Evolutionary conservation across 768 basidiomycete genomes (phyloP).

Genomic region (Trametes maxima): DNA sequence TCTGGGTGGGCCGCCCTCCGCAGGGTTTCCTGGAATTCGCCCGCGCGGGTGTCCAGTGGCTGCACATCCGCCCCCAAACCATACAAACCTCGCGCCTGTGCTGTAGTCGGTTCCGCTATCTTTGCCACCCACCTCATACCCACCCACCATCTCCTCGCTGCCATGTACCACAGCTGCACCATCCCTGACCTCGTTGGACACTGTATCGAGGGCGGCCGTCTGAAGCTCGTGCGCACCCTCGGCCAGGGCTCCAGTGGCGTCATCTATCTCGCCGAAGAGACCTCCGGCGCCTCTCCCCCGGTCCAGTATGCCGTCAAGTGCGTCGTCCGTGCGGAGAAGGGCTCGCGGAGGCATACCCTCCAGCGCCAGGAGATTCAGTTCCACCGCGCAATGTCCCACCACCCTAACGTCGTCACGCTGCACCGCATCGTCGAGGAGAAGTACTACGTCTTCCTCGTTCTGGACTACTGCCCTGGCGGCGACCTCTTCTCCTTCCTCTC

Average conservation of each 20-base stretch:
- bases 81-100: conserved; percentile 2
- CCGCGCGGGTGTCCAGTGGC: neutral
- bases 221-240: conserved; percentile 24
- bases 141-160: neutral
- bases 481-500: conserved; percentile 52
- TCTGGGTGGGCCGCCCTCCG: conserved; percentile 7
- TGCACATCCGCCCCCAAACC: neutral
- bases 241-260: conserved; percentile 32
- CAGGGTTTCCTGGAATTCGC: neutral
- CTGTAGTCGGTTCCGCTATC: neutral
- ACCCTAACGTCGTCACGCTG: conserved; percentile 70
- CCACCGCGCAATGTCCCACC: conserved; percentile 54
- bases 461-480: conserved; percentile 47
- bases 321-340: conserved; percentile 23
- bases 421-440: conserved; percentile 65
- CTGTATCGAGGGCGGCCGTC: conserved; percentile 28
- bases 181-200: conserved; percentile 28
- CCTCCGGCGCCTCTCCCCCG: neutral
- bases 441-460: conserved; percentile 66
- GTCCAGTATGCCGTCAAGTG: conserved; percentile 32
- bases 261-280: conserved; percentile 31
- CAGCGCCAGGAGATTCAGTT: conserved; percentile 71
- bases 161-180: conserved; percentile 14
- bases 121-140: neutral
- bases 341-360: conserved; percentile 13